Base-by-base conservation (phyloP, 768 basidiomycete species). In the Ramaria rubella region DNA sequence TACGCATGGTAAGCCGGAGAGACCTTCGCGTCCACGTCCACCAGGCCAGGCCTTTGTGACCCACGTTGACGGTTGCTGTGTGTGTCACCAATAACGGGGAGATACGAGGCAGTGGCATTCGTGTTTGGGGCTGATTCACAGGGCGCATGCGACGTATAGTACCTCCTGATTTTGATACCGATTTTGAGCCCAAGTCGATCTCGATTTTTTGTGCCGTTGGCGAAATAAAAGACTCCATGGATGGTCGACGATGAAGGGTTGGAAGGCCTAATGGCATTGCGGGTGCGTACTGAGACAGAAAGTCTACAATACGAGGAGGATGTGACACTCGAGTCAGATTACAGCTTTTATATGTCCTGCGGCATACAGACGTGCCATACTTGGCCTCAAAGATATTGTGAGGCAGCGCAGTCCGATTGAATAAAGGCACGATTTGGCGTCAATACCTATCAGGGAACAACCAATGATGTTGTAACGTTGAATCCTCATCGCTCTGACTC, bases 211-310 rank as follows among this genome's bases (percentile, higher is more conserved):
- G 5, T 11, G 36, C 40, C 21, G 36, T 26, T n/a, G 52, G 52
- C 4, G 52, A 43, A 43, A 54, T 40, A 17, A 54, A 54, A 19
- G 52, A 54, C 24, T 54, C 52, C 17, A 54, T 44, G 24, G 36
- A 42, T 19, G 23, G 46, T 30, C 29, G 23, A 12, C 46, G 46
- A 3, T 15, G 8, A 48, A 48, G 23, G 7, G n/a, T 17, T n/a
- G 15, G 23, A 26, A 48, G 23, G 46, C 46, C n/a, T 2, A 4
- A 29, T 2, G 23, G 23, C 40, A 6, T 42, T 42, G 40, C 19
- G 5, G 15, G 38, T 5, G 4, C 15, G 38, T 42, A 21, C 11
- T 42, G 2, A 36, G 17, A 42, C 23, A 21, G 17, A 21, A 42
- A 7, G n/a, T 21, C n/a, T 8, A n/a, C n/a, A 17, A 7, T 21